phyloP scores from a whole-genome alignment of 192 early-diverging fungal genomes.

The Chytriomyces hyalinus region DNA sequence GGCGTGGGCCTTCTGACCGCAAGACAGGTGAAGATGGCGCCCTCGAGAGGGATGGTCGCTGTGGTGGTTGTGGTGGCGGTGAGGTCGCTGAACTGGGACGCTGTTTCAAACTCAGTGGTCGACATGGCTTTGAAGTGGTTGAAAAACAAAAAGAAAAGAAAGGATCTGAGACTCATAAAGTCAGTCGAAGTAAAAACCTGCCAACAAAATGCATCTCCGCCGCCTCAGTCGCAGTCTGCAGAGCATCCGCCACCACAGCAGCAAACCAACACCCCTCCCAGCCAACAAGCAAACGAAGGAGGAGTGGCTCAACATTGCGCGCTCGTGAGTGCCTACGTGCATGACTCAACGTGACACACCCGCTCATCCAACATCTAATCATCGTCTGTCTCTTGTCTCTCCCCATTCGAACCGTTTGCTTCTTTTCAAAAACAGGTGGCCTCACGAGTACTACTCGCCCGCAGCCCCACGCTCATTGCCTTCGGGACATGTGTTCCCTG shows the following conservation, averaged over 20 bases:
- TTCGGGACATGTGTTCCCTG: conserved; percentile 5
- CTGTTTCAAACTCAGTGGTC: conserved; percentile 39
- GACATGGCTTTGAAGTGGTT: neutral
- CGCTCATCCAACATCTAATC: neutral
- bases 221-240: neutral
- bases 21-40: conserved; percentile 51
- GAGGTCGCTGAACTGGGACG: conserved; percentile 53
- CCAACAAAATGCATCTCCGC: neutral
- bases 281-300: conserved; percentile 11
- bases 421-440: conserved; percentile 41
- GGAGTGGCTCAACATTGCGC: conserved; percentile 35
- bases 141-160: conserved; percentile 24
- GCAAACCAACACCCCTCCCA: neutral
- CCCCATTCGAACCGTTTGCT: too few relatives aligned
- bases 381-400: neutral
- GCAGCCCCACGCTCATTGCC: neutral
- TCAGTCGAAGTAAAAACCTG: too few relatives aligned
- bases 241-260: too few relatives aligned
- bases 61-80: conserved; percentile 28
- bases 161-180: neutral
- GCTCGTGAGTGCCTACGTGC: conserved; percentile 22
- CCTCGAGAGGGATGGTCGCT: conserved; percentile 14
- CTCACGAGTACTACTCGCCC: conserved; percentile 51
- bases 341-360: neutral
- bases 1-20: conserved; percentile 29